phyloP scores from a whole-genome alignment of 768 basidiomycete species.

The Mycena amicta region DNA sequence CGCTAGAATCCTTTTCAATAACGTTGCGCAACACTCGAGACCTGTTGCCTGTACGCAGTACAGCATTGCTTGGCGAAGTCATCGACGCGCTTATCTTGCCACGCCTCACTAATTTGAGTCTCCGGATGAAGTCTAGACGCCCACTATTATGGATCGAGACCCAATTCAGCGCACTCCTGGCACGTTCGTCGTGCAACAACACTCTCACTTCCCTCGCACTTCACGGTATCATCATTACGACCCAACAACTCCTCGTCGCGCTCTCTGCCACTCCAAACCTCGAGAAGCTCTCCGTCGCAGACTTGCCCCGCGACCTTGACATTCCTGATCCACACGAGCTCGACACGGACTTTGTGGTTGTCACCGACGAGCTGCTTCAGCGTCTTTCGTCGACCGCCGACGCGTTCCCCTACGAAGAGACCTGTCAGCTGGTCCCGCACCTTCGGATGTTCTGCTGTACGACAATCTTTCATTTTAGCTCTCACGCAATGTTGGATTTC shows the following conservation, averaged over 20 bases:
- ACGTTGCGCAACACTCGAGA: background rate
- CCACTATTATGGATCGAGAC: conserved; percentile 1
- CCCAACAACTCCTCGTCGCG: background rate
- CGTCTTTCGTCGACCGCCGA: background rate
- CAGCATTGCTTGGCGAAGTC: background rate
- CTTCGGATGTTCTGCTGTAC: background rate
- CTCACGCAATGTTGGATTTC: background rate
- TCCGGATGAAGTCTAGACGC: background rate
- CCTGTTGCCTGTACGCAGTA: background rate
- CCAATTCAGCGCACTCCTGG: background rate
- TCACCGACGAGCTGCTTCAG: conserved; percentile 2
- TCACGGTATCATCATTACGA: background rate
- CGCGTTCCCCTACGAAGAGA: background rate
- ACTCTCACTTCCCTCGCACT: conserved; percentile 2
- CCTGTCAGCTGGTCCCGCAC: background rate
- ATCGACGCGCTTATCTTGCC: background rate
- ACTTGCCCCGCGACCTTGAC: background rate
- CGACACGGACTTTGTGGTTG: conserved; percentile 1
- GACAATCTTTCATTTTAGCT: background rate
- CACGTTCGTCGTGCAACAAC: conserved; percentile 2
- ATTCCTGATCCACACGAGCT: background rate
- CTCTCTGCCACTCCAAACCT: background rate
- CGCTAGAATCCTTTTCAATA: background rate
- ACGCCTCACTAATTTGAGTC: background rate
- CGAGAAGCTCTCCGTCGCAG: conserved; percentile 2